Evolutionary conservation across 2,329 filamentous ascomycete species (phyloP), one percentile per base, ranked within the genome.

Genomic region (Cordyceps fumosorosea): DNA sequence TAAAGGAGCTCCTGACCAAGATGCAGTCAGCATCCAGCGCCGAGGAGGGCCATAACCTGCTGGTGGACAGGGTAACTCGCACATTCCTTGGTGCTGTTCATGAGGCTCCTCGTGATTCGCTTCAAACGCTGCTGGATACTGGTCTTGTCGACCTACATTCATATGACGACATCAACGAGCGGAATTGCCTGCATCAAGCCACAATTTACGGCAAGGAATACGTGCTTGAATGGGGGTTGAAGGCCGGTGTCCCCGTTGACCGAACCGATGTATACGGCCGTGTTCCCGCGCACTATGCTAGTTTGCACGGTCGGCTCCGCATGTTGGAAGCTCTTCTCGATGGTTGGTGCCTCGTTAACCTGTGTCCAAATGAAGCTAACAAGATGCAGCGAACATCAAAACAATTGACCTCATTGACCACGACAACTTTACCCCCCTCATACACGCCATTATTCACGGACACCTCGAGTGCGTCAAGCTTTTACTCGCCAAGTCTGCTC

Each of bases 161-260:
- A 0, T 91, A 96, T 69, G 95, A 99, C 72, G 93, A 97, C 69
- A 98, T 99, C 74, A 99, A 98, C 69, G 93, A 97, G 77, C 85
- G 95, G 47, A 99, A 97, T 70, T 96, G 93, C 71, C 81, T 99
- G 53, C 95, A 99, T 69, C 95, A 98, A 76, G 91, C 95, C n/a
- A 89, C 93, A 0, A 97, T 98, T 58, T 96, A 96, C 64, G 93
- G 93, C 22, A 93, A 93, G 69, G 77, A 84, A 11, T 88, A 90
- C 67, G 89, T 97, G 34, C 79, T 98, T 63, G 79, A 84, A 56
- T 86, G 89, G 66, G 93, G 89, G 4, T 78, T 99, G n/a, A 78
- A 83, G 1, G 86, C 84, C 52, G 86, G 84, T 5, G 91, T 97
- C 40, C 87, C 93, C 65, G 87, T 92, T 26, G 86, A 86, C 62